These are phyloP conservation scores for Rubia yunnanensis DNA, from an alignment of 257 asterid species.

Conservation along the genomic window DNA sequence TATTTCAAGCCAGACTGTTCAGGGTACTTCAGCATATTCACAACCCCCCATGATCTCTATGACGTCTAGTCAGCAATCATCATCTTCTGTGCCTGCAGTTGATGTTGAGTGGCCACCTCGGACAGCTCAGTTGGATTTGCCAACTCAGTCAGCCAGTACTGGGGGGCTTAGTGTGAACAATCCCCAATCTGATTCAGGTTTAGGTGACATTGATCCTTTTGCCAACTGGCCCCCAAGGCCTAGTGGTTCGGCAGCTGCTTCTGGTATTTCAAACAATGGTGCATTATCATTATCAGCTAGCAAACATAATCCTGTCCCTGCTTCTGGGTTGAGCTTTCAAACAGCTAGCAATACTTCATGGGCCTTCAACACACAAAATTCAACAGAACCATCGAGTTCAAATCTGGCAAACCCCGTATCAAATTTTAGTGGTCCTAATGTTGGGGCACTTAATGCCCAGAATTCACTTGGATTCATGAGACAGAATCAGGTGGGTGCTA, in stretches of 20 bases:
- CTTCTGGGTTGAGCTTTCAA: conserved; percentile 44
- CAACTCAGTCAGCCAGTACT: conserved; percentile 29
- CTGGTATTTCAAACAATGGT: conserved; percentile 45
- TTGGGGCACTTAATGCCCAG: conserved; percentile 31
- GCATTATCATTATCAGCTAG: conserved; percentile 23
- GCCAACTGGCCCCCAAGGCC: conserved; percentile 91
- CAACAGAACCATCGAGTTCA: conserved; percentile 29
- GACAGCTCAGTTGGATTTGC: conserved; percentile 29
- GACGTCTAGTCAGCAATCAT: conserved; percentile 42
- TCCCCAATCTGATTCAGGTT: conserved; percentile 31
- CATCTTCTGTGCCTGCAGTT: conserved; percentile 77
- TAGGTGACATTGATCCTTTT: conserved; percentile 75
- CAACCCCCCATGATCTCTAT: conserved; percentile 26
- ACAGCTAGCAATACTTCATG: conserved; percentile 36
- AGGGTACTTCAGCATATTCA: conserved; percentile 25
- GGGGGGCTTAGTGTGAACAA: conserved; percentile 37
- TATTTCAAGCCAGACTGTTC: conserved; percentile 33
- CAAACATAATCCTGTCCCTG: conserved; percentile 23
- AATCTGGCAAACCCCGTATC: conserved; percentile 43
- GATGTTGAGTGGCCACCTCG: conserved; percentile 97
- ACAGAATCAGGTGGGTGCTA: conserved; percentile 44
- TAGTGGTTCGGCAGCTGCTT: conserved; percentile 35
- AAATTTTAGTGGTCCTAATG: conserved; percentile 22
- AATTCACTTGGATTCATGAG: conserved; percentile 54
- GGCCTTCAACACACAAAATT: conserved; percentile 38